phyloP scores from a whole-genome alignment of 148 eudicot species.

The Polygonum maritimum region DNA sequence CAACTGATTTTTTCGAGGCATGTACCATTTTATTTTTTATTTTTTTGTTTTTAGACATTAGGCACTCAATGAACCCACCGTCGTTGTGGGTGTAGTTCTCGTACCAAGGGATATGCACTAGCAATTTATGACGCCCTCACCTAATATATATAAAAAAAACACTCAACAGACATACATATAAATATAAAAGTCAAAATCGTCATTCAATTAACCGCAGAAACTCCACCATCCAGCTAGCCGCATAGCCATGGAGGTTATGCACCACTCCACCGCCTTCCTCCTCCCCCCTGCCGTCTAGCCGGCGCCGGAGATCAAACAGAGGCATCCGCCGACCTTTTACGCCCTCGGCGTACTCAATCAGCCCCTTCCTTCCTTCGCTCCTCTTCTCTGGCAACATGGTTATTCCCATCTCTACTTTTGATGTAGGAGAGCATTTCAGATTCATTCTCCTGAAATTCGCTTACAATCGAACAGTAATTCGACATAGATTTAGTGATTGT shows the following conservation, averaged over 20 bases:
- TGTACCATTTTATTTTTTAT: too few relatives aligned
- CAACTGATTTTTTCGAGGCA: too few relatives aligned
- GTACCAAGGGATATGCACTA: too few relatives aligned
- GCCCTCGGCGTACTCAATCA: conserved; percentile 80
- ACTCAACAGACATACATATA: neutral
- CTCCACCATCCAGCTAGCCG: neutral
- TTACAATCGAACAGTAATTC: neutral
- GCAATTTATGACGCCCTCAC: too few relatives aligned
- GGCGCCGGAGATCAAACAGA: conserved; percentile 9
- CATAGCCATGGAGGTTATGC: conserved; percentile 12
- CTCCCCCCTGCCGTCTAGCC: conserved; percentile 14
- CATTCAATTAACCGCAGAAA: neutral
- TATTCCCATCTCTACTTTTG: neutral
- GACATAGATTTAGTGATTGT: neutral
- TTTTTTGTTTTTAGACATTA: too few relatives aligned
- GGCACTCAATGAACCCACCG: too few relatives aligned
- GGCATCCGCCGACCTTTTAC: conserved; percentile 26
- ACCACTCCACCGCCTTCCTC: conserved; percentile 17
- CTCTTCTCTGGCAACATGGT: conserved; percentile 83
- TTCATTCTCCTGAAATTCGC: neutral
- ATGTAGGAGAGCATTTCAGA: neutral
- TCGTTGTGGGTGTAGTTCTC: too few relatives aligned
- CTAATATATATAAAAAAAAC: neutral
- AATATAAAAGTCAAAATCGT: neutral
- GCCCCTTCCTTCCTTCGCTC: conserved; percentile 69